These are phyloP conservation scores for Metarhizium brunneum DNA, from an alignment of 2,329 filamentous ascomycete genomes.

Conservation along the genomic window DNA sequence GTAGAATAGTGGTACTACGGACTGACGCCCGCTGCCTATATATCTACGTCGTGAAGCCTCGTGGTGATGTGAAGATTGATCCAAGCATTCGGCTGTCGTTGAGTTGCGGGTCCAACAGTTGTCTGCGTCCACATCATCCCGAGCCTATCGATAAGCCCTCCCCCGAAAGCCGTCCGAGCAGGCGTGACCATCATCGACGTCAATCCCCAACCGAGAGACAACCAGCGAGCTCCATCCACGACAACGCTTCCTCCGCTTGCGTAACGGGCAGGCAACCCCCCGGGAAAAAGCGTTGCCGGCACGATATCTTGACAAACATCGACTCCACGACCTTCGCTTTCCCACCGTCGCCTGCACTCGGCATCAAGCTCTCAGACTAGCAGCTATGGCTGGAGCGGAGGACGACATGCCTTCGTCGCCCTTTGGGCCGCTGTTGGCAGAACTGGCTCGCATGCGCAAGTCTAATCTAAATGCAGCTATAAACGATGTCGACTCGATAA, in stretches of 20 bases:
- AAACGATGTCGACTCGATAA: conserved; percentile 72
- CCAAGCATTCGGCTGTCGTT: too few species aligned
- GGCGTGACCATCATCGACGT: background rate
- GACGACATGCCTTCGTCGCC: conserved; percentile 31
- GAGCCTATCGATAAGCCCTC: conserved; percentile 4
- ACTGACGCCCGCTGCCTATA: too few species aligned
- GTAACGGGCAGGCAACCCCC: background rate
- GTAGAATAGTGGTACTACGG: too few species aligned
- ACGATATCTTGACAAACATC: background rate
- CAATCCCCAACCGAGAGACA: background rate
- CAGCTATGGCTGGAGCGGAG: conserved; percentile 25
- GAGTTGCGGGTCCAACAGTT: too few species aligned
- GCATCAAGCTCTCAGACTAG: background rate
- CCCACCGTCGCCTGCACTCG: background rate
- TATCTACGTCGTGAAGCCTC: too few species aligned
- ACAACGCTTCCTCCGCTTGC: background rate
- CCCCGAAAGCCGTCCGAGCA: background rate
- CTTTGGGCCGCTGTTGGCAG: conserved; percentile 54
- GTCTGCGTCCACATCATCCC: too few species aligned
- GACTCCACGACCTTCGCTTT: background rate
- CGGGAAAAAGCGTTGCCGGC: background rate
- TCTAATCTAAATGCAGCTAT: conserved; percentile 62
- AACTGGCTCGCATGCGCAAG: conserved; percentile 63
- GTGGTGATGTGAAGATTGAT: too few species aligned
- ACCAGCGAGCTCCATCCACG: background rate